These are phyloP conservation scores for Diplodia mutila DNA, from an alignment of 2,329 filamentous ascomycete species.

Conservation along the genomic window DNA sequence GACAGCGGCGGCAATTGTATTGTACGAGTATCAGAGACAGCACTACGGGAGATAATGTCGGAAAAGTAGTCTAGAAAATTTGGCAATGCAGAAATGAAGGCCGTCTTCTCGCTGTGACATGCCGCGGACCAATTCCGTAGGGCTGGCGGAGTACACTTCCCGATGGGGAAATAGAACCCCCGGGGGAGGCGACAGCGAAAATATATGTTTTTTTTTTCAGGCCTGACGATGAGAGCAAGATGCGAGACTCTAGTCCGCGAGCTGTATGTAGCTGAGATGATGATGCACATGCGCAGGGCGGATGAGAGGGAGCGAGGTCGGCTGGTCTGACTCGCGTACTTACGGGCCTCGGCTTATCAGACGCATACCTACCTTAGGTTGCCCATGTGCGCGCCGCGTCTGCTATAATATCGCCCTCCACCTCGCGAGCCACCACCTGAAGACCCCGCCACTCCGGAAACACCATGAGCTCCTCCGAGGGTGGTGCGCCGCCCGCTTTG, in stretches of 20 bases:
- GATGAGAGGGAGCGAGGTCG: background rate
- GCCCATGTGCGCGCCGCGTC: background rate
- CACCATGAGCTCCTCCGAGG: background rate
- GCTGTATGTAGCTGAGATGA: background rate
- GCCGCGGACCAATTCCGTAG: conserved; percentile 13
- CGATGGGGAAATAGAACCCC: background rate
- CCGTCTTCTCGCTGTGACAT: conserved; percentile 4
- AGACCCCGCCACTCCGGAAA: background rate
- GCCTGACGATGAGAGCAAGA: background rate
- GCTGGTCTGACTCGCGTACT: conserved; percentile 11
- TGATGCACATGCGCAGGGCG: background rate
- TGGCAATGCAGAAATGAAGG: background rate
- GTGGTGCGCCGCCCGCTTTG: background rate
- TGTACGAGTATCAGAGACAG: conserved; percentile 57
- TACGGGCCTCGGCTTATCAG: conserved; percentile 14
- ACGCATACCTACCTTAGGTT: background rate
- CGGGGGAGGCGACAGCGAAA: too few species aligned
- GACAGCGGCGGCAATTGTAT: conserved; percentile 55
- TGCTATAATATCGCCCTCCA: background rate
- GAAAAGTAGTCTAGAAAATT: too few species aligned
- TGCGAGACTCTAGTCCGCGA: background rate
- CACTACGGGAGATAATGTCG: conserved; percentile 7
- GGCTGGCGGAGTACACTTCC: background rate
- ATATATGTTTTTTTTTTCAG: background rate
- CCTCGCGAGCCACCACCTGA: background rate